Percentiles rank a stretch among this genome's conserved stretches.
phyloP scores from a whole-genome alignment of 192 early-diverging fungal genomes.

The Umbelopsis sp. region DNA sequence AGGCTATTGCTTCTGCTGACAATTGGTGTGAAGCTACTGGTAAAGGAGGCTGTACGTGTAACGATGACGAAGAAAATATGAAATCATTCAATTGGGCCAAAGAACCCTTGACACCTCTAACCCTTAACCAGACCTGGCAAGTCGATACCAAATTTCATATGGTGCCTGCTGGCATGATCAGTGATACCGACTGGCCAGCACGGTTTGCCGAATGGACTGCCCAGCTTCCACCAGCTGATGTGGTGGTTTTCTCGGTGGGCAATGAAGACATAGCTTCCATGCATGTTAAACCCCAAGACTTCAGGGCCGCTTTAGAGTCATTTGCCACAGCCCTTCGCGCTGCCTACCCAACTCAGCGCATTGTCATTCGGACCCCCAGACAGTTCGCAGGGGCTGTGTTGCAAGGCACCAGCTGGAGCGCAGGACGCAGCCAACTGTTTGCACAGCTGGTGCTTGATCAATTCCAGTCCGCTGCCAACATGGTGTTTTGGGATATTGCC shows the following conservation, averaged over 20 bases:
- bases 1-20: conserved; percentile 25
- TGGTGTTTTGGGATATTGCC: conserved; percentile 35
- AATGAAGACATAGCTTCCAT: conserved; percentile 30
- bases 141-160: conserved; percentile 27
- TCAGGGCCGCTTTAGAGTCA: conserved; percentile 8
- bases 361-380: conserved; percentile 33
- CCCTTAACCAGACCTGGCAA: conserved; percentile 28
- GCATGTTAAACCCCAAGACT: conserved; percentile 20
- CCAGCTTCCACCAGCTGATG: conserved; percentile 24
- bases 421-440: conserved; percentile 33
- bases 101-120: conserved; percentile 26
- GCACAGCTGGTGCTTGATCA: conserved; percentile 20
- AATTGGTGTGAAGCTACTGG: conserved; percentile 34
- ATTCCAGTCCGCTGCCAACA: neutral
- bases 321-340: neutral
- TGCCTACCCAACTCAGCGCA: conserved; percentile 31
- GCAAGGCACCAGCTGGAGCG: conserved; percentile 34
- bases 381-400: conserved; percentile 27
- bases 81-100: conserved; percentile 21
- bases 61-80: conserved; percentile 24
- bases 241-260: conserved; percentile 31
- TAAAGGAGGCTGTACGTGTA: conserved; percentile 27
- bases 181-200: neutral
- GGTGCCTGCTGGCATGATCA: conserved; percentile 16
- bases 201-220: conserved; percentile 1